Evolutionary conservation across 345 rosid species (phyloP).

Genomic region (Carallia brachiata): DNA sequence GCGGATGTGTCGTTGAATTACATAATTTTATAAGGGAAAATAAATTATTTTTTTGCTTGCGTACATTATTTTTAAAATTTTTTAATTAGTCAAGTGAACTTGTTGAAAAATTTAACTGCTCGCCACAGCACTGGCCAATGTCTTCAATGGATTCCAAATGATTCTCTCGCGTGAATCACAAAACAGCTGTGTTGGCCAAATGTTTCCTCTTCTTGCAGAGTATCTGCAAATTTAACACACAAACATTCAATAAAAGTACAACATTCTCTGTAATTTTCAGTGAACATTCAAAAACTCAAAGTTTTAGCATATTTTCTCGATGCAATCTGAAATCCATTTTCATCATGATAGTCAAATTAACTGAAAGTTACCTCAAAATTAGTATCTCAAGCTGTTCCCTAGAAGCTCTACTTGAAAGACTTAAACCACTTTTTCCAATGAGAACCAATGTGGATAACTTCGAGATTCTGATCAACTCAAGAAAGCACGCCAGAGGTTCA

Average conservation of each 20-base stretch:
- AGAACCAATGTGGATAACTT: slow-evolving; percentile 57
- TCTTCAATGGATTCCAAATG: slow-evolving; percentile 50
- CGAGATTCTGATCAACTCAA: slow-evolving; percentile 61
- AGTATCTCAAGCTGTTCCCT: not conserved
- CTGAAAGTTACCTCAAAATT: not conserved
- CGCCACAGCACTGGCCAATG: slow-evolving; percentile 64
- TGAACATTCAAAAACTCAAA: not conserved
- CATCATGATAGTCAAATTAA: too few relatives aligned
- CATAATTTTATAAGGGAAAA: too few relatives aligned
- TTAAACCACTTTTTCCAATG: slow-evolving; percentile 9
- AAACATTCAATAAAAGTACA: not conserved
- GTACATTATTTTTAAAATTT: too few relatives aligned
- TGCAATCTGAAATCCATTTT: too few relatives aligned
- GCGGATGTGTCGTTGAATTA: too few relatives aligned
- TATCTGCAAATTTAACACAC: slow-evolving; percentile 42
- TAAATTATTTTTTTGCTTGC: too few relatives aligned
- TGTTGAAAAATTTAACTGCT: slow-evolving; percentile 36
- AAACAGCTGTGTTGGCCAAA: slow-evolving; percentile 36
- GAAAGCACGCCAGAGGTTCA: slow-evolving; percentile 79
- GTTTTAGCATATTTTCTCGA: not conserved
- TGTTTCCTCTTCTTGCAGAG: slow-evolving; percentile 54
- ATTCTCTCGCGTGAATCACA: slow-evolving; percentile 46
- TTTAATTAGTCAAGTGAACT: too few relatives aligned
- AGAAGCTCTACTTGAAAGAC: not conserved
- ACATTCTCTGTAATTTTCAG: not conserved